Evolutionary conservation across 352 stramenopile species (phyloP).

Genomic region (Pythium folliculosum): DNA sequence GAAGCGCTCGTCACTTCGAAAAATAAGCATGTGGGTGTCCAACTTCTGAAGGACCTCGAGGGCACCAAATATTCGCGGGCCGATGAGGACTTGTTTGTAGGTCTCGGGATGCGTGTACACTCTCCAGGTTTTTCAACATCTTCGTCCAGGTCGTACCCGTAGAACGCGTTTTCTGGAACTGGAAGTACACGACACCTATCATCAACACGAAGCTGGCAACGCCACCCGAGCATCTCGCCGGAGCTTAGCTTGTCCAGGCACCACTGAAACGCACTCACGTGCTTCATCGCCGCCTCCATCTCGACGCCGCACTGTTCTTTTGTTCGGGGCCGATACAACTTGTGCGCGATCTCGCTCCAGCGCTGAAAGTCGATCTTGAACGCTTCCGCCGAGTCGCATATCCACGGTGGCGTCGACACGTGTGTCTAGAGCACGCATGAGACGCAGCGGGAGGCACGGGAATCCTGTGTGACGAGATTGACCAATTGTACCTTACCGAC

Average conservation of each 20-base stretch:
- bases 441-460: too few species aligned
- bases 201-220: background rate
- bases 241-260: background rate
- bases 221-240: background rate
- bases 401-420: too few species aligned
- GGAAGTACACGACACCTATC: background rate
- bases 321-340: background rate
- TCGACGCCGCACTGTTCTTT: background rate
- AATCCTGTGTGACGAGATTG: too few species aligned
- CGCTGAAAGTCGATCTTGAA: background rate
- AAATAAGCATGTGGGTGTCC: background rate
- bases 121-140: background rate
- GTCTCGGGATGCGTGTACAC: background rate
- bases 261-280: slow-evolving; percentile 8
- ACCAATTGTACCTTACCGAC: too few species aligned
- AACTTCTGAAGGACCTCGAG: background rate
- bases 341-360: background rate
- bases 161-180: background rate
- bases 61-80: background rate
- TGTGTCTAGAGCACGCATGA: too few species aligned
- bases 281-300: slow-evolving; percentile 1
- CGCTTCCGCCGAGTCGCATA: background rate
- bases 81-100: slow-evolving; percentile 1
- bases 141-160: background rate
- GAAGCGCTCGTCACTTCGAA: background rate